phyloP scores from a whole-genome alignment of 2,329 filamentous ascomycete genomes.

The Biscogniauxia marginata region DNA sequence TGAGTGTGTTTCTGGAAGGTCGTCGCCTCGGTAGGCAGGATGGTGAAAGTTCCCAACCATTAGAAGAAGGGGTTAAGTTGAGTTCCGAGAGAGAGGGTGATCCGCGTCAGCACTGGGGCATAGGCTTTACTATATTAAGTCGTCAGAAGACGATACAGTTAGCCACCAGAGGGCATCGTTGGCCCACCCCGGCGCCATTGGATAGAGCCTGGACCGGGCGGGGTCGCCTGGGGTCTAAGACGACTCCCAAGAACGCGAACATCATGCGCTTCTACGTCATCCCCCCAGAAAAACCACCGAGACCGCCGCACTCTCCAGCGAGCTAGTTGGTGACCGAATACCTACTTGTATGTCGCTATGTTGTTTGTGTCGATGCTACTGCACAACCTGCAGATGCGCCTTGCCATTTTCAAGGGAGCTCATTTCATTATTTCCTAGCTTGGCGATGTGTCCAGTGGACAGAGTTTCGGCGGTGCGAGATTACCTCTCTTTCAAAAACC shows the following conservation, averaged over 20 bases:
- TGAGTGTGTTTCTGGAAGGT: neutral
- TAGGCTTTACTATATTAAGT: neutral
- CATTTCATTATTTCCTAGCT: no score
- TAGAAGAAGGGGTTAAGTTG: neutral
- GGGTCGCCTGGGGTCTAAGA: neutral
- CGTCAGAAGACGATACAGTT: neutral
- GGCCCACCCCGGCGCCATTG: neutral
- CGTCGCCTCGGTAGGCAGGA: neutral
- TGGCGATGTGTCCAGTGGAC: no score
- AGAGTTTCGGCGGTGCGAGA: neutral
- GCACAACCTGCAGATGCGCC: no score
- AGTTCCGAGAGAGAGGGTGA: neutral
- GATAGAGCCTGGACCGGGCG: neutral
- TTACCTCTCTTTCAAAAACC: neutral
- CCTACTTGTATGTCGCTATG: no score
- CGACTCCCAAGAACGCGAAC: slow-evolving; percentile 4
- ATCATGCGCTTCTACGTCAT: slow-evolving; percentile 17
- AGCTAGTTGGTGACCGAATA: neutral
- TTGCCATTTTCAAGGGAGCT: no score
- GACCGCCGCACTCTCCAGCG: slow-evolving; percentile 6
- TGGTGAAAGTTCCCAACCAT: neutral
- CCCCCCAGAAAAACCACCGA: slow-evolving; percentile 12
- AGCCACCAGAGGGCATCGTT: neutral
- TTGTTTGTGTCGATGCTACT: no score
- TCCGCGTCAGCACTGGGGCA: slow-evolving; percentile 7